phyloP scores from a whole-genome alignment of 768 basidiomycete genomes.

The Russula sp. region DNA sequence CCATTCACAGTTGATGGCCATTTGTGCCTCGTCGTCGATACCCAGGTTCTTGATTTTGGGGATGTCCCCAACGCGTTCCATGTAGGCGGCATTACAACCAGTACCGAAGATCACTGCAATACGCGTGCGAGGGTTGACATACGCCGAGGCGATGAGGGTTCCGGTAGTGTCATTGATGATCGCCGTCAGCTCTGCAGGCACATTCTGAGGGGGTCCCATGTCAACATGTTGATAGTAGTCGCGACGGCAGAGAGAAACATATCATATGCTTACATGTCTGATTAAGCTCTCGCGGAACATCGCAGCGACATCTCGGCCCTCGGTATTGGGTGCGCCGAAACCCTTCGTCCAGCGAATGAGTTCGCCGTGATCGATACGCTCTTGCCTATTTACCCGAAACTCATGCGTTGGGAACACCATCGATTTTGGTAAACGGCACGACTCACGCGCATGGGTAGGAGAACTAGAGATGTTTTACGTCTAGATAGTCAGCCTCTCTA shows the following conservation, averaged over 20 bases:
- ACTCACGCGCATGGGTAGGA: conserved; percentile 92
- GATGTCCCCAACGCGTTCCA: conserved; percentile 84
- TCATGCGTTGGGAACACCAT: not conserved
- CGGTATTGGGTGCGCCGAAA: conserved; percentile 86
- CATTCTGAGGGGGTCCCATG: conserved; percentile 43
- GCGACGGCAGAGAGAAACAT: not conserved
- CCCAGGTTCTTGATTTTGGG: conserved; percentile 78
- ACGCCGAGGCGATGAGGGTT: conserved; percentile 93
- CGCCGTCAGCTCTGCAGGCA: conserved; percentile 80
- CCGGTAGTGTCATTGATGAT: conserved; percentile 98
- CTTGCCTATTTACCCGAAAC: conserved; percentile 51
- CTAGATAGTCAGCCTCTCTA: conserved; percentile 18
- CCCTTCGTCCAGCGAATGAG: conserved; percentile 99
- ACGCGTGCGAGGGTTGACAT: conserved; percentile 85
- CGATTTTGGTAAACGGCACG: conserved; percentile 11
- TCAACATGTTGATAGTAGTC: not conserved
- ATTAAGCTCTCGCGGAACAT: conserved; percentile 85
- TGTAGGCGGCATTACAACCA: conserved; percentile 97
- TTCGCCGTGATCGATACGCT: conserved; percentile 86
- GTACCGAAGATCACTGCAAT: conserved; percentile 98
- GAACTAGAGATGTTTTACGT: conserved; percentile 47
- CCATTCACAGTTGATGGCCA: conserved; percentile 99
- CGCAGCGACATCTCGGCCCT: conserved; percentile 85
- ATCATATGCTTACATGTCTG: conserved; percentile 52
- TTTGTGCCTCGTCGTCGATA: conserved; percentile 56